Evolutionary conservation across 1,284 basidiomycete genomes (phyloP).

Genomic region (Lentinus polychrous): DNA sequence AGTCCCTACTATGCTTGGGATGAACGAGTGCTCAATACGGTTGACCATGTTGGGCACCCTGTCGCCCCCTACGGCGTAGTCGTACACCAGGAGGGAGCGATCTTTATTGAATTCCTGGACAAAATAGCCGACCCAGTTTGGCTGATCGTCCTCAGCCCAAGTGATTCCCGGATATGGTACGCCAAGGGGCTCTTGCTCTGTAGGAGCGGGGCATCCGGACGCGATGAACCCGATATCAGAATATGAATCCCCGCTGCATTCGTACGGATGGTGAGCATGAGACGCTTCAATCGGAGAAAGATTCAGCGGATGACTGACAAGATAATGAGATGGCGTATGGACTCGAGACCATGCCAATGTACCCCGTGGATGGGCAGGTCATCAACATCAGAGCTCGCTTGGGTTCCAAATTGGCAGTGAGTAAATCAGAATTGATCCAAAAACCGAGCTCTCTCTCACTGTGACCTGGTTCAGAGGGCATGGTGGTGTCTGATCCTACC

Average conservation of each 20-base stretch:
- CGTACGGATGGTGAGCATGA: slow-evolving; percentile 2
- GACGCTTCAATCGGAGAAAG: slow-evolving; percentile 3
- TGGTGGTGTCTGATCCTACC: too few relatives aligned
- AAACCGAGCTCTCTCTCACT: too few relatives aligned
- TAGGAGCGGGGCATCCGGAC: slow-evolving; percentile 21
- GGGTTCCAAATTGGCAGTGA: too few relatives aligned
- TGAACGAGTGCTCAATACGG: slow-evolving; percentile 34
- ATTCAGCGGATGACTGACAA: slow-evolving; percentile 29
- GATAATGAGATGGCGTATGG: slow-evolving; percentile 33
- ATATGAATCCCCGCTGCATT: slow-evolving; percentile 54
- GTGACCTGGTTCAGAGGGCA: too few relatives aligned
- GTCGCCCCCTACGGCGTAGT: slow-evolving; percentile 44
- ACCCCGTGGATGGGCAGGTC: too few relatives aligned
- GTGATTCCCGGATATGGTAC: slow-evolving; percentile 37
- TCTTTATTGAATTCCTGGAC: slow-evolving; percentile 35
- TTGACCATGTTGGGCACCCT: slow-evolving; percentile 30
- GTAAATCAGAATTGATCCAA: too few relatives aligned
- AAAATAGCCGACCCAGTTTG: slow-evolving; percentile 52
- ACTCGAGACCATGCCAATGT: slow-evolving; percentile 34
- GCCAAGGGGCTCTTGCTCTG: slow-evolving; percentile 37
- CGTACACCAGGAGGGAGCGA: slow-evolving; percentile 36
- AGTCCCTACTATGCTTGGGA: slow-evolving; percentile 27
- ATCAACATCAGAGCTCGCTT: too few relatives aligned
- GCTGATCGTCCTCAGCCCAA: slow-evolving; percentile 33
- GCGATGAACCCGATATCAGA: slow-evolving; percentile 32